Evolutionary conservation across 108 stramenopile species (phyloP).

Genomic region (Cyclotella cryptica): DNA sequence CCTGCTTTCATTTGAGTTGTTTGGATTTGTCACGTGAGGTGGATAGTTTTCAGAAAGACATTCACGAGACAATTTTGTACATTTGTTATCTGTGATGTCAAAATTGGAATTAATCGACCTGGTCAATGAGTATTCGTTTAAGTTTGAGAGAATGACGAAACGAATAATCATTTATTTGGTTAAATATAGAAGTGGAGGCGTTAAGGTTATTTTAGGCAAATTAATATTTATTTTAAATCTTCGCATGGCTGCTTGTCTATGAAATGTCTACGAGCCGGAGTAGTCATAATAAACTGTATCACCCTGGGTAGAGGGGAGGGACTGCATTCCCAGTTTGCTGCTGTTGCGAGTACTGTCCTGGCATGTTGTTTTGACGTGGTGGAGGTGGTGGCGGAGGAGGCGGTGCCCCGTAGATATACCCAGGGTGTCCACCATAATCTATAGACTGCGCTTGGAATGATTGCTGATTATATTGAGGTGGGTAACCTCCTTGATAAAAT

Average conservation of each 20-base stretch:
- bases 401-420: conserved; percentile 10
- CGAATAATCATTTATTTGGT: background rate
- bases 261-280: conserved; percentile 38
- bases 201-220: too few relatives aligned
- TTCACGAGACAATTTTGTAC: background rate
- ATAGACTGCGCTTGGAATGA: conserved; percentile 9
- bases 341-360: conserved; percentile 18
- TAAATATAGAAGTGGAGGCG: too few relatives aligned
- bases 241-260: background rate
- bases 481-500: conserved; percentile 10
- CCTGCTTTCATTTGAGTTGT: background rate
- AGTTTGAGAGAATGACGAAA: background rate
- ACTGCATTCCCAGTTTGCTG: conserved; percentile 20
- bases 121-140: too few relatives aligned
- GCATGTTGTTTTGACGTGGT: conserved; percentile 18
- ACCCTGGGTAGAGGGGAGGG: conserved; percentile 25
- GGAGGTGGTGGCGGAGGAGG: conserved; percentile 38
- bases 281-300: conserved; percentile 61
- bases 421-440: background rate
- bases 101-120: too few relatives aligned
- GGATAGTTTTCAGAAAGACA: background rate
- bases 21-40: background rate
- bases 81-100: too few relatives aligned
- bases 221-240: background rate
- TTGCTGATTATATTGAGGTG: conserved; percentile 9